Base-by-base conservation (phyloP, 352 stramenopile genomes). In the Pythium myriotylum region DNA sequence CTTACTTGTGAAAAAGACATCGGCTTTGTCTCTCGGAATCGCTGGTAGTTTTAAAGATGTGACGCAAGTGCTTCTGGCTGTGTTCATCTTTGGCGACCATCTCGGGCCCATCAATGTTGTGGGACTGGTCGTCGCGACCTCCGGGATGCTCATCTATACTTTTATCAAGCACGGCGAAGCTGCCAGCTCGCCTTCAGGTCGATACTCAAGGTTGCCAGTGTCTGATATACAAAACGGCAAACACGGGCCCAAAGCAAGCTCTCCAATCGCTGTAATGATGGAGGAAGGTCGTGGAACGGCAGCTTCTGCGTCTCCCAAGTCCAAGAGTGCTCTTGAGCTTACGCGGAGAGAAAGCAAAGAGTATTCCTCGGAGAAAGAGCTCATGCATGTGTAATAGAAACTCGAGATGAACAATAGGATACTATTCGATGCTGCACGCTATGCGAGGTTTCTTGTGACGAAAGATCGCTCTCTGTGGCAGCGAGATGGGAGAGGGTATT, bases 11-110 rank as follows among this genome's bases (percentile, higher is more conserved):
- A 89, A 91, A 60, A 86, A 90, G 54, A 95, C 86, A 16, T 94
- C 86, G 26, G 84, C 81, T 19, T 60, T 95, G 42, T 91, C 84
- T 17, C 69, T 95, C 8, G 80, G 80, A 23, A 92, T 94, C 42
- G 81, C 84, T 16, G 85, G 83, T 19, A 92, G 84, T 48, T 77
- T 91, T 50, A 94, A 92, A 51, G 84, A 95, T 62, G 77, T 92
- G 26, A 80, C 82, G 23, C 84, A 95, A 59, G 81, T 95, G 29
- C 51, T 90, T 45, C 73, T 94, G 19, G 85, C 81, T 10, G 79
- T 92, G 32, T 65, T 90, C 29, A 84, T 92, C 59, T 95, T 94
- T 46, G 74, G 78, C 27, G 83, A 94, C 53, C 61, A 76, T 26
- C 72, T 95, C 4, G 78, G 65, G 13, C 51, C 70, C 3, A 68